These are phyloP conservation scores for Tagetes patula DNA, from an alignment of 129 eudicot genomes.

Conservation along the genomic window DNA sequence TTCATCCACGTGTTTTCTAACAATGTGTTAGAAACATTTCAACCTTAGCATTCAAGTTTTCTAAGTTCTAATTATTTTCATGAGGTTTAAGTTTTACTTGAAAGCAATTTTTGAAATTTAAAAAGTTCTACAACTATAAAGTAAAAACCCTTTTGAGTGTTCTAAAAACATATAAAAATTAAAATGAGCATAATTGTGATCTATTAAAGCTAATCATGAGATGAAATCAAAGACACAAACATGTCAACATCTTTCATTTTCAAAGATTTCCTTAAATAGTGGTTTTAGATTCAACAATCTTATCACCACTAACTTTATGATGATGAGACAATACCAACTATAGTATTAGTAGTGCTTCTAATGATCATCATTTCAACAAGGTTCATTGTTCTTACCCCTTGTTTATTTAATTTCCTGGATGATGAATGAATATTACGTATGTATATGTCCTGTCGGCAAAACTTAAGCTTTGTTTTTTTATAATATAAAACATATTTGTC, in stretches of 20 bases:
- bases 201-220: not conserved
- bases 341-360: constrained; percentile 30
- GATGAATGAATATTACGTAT: constrained; percentile 15
- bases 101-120: no score
- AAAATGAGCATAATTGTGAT: not conserved
- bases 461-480: not conserved
- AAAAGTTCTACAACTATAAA: no score
- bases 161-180: not conserved
- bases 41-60: no score
- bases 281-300: constrained; percentile 33
- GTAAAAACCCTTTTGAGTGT: no score
- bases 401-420: not conserved
- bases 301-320: constrained; percentile 47
- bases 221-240: constrained; percentile 12
- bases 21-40: no score
- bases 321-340: constrained; percentile 41
- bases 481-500: not conserved
- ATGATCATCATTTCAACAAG: constrained; percentile 35
- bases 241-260: constrained; percentile 26
- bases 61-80: no score
- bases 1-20: no score
- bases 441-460: constrained; percentile 22
- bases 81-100: no score
- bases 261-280: constrained; percentile 38
- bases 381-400: constrained; percentile 35